Percentiles rank a stretch among this genome's conserved stretches.
These are phyloP conservation scores for Plasmodium inui DNA, from an alignment of 169 alveolate species.

Conservation along the genomic window DNA sequence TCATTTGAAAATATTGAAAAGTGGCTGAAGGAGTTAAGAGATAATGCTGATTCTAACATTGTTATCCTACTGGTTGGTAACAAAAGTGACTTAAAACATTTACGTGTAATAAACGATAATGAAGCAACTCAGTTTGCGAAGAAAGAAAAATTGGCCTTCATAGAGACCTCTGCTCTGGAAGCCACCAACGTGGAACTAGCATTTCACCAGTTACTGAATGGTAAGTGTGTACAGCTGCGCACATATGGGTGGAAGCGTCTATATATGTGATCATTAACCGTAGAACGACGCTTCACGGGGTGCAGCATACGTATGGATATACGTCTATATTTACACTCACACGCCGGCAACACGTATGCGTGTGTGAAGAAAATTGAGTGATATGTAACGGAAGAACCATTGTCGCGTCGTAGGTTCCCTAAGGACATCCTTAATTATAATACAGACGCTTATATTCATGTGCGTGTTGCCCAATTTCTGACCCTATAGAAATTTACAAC, in stretches of 20 bases:
- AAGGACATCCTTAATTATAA: not conserved
- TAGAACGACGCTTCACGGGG: not conserved
- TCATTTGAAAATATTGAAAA: conserved; percentile 95
- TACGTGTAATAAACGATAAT: conserved; percentile 92
- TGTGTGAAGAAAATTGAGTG: not conserved
- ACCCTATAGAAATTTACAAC: conserved; percentile 62
- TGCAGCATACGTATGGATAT: not conserved
- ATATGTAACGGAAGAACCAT: not conserved
- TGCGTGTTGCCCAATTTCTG: conserved; percentile 1
- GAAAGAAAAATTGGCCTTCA: conserved; percentile 92
- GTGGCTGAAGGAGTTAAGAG: conserved; percentile 97
- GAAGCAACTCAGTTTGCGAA: conserved; percentile 94
- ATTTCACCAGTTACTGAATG: conserved; percentile 83
- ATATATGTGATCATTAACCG: not conserved
- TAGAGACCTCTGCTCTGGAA: conserved; percentile 97
- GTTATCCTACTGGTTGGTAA: conserved; percentile 98
- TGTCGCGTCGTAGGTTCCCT: not conserved
- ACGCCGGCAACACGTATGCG: not conserved
- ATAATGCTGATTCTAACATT: conserved; percentile 96
- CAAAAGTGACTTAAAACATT: conserved; percentile 95
- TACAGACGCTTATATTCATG: not conserved
- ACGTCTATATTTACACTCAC: not conserved
- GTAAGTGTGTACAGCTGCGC: conserved; percentile 15
- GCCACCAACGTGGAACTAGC: conserved; percentile 96
- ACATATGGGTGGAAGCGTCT: not conserved